Percentiles rank a stretch among this genome's conserved stretches.
These are phyloP conservation scores for Yarrowia sp. DNA, from an alignment of 805 yeast species.

Conservation along the genomic window DNA sequence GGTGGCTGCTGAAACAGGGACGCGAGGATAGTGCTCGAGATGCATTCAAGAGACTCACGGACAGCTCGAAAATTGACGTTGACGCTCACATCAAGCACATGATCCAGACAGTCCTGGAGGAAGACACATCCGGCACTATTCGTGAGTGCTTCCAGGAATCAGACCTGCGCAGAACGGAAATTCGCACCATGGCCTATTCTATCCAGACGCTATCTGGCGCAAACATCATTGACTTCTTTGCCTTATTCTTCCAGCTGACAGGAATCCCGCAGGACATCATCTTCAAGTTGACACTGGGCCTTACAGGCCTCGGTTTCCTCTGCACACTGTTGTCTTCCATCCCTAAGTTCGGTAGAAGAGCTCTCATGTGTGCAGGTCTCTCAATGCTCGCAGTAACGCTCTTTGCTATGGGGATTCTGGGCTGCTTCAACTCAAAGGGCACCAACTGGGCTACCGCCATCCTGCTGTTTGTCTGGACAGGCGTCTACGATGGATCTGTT, in stretches of 20 bases:
- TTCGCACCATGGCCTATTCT: slow-evolving; percentile 47
- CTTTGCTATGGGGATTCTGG: slow-evolving; percentile 44
- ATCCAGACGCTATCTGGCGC: slow-evolving; percentile 48
- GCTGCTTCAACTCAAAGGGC: slow-evolving; percentile 30
- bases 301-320: slow-evolving; percentile 46
- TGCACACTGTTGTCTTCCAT: slow-evolving; percentile 42
- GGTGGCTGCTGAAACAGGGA: slow-evolving; percentile 51
- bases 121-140: slow-evolving; percentile 28
- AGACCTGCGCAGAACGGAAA: slow-evolving; percentile 52
- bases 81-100: slow-evolving; percentile 46
- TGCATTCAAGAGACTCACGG: slow-evolving; percentile 41
- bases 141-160: slow-evolving; percentile 50
- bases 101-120: slow-evolving; percentile 44
- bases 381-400: slow-evolving; percentile 40
- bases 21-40: slow-evolving; percentile 45
- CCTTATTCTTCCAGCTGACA: slow-evolving; percentile 47
- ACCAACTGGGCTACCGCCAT: slow-evolving; percentile 43
- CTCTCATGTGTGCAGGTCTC: slow-evolving; percentile 40
- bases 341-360: slow-evolving; percentile 33
- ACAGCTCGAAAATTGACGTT: slow-evolving; percentile 40
- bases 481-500: slow-evolving; percentile 46
- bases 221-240: slow-evolving; percentile 36
- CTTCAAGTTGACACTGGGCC: slow-evolving; percentile 39
- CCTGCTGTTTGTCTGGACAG: slow-evolving; percentile 47
- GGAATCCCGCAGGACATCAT: background rate